Conservation (phyloP, 1,284 basidiomycete genomes). For the Naganishia liquefaciens region DNA sequence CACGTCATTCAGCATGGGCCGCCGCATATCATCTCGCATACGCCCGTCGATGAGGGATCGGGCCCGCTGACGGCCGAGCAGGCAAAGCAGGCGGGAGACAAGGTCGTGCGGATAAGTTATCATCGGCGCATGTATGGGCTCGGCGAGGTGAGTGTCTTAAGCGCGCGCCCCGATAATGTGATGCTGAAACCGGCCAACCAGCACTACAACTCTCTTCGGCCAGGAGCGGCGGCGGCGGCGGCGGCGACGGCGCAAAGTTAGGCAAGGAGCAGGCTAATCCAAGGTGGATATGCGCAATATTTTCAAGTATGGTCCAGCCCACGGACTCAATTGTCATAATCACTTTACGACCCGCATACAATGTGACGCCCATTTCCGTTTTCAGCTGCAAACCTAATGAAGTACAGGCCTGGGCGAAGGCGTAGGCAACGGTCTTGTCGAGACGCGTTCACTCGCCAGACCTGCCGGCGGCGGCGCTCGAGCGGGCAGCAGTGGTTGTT, state of each 20-base stretch:
- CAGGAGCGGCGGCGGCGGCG: conserved; percentile 45
- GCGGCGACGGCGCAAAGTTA: neutral
- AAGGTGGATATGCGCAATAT: no score
- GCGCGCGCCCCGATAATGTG: neutral
- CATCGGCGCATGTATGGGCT: conserved; percentile 89
- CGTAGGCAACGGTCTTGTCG: conserved; percentile 17
- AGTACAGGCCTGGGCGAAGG: conserved; percentile 10
- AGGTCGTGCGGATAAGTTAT: conserved; percentile 76
- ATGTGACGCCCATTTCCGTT: no score
- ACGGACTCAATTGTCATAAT: no score
- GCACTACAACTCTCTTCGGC: conserved; percentile 85
- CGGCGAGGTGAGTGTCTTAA: conserved; percentile 69
- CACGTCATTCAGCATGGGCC: conserved; percentile 84
- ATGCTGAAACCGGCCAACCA: conserved; percentile 44
- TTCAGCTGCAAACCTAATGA: no score
- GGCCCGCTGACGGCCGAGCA: conserved; percentile 50
- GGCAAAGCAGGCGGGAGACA: conserved; percentile 53
- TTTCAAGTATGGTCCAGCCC: no score
- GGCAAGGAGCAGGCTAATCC: no score
- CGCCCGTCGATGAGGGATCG: conserved; percentile 50
- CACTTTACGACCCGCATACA: no score
- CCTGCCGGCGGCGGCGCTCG: neutral
- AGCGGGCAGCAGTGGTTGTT: neutral
- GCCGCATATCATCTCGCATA: conserved; percentile 80
- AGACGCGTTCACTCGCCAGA: conserved; percentile 1